Percentiles rank a stretch among this genome's conserved stretches.
Conservation (phyloP, 345 rosid species). For the Conringia planisiliqua region DNA sequence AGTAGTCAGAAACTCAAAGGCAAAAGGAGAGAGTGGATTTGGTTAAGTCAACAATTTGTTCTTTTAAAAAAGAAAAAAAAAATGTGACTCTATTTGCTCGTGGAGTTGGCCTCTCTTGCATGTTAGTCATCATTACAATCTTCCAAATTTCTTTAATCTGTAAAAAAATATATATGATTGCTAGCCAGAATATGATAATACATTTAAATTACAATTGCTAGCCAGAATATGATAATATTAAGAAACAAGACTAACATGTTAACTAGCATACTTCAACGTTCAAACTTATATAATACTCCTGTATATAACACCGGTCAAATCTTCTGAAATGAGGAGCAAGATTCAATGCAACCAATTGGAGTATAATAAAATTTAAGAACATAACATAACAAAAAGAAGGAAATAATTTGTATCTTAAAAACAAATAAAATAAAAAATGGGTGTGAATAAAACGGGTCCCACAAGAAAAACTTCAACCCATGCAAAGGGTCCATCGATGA, state of each 20-base stretch:
- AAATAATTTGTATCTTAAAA: not conserved
- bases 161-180: not conserved
- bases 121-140: conserved; percentile 16
- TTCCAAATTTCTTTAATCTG: not conserved
- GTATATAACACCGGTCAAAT: conserved; percentile 17
- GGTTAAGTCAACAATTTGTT: conserved; percentile 27
- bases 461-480: conserved; percentile 14
- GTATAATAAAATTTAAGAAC: not conserved
- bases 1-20: conserved; percentile 24
- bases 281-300: not conserved
- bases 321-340: conserved; percentile 20
- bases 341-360: conserved; percentile 27
- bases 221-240: conserved; percentile 14
- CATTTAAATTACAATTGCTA: not conserved
- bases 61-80: no score
- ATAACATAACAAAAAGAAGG: not conserved
- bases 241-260: conserved; percentile 22
- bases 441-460: conserved; percentile 11
- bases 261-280: conserved; percentile 8
- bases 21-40: conserved; percentile 27
- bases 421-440: not conserved
- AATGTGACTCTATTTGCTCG: conserved; percentile 6
- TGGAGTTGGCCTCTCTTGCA: conserved; percentile 31
- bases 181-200: conserved; percentile 11
- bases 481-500: conserved; percentile 35